phyloP scores from a whole-genome alignment of 2,329 filamentous ascomycete species.

The Epichloe festucae region DNA sequence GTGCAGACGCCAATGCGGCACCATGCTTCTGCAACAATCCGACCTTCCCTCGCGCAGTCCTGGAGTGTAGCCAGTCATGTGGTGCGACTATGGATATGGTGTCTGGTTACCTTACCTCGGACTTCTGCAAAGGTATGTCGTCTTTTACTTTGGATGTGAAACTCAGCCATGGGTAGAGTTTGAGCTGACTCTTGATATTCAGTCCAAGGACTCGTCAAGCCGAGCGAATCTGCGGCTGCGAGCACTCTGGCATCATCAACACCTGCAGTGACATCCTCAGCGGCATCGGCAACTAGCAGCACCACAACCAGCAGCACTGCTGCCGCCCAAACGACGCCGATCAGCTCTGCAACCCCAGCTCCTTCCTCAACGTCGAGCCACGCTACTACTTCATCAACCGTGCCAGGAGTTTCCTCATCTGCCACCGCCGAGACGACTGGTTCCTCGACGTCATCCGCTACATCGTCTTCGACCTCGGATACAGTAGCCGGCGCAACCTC shows the following conservation, averaged over 20 bases:
- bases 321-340: not conserved
- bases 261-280: not conserved
- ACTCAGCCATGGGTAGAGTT: not conserved
- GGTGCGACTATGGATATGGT: slow-evolving; percentile 12
- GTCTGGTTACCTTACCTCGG: slow-evolving; percentile 7
- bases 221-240: not conserved
- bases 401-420: not conserved
- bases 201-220: slow-evolving; percentile 1
- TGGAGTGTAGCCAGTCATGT: slow-evolving; percentile 24
- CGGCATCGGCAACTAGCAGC: not conserved
- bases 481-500: slow-evolving; percentile 6
- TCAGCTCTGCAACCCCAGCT: not conserved
- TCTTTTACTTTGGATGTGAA: not conserved
- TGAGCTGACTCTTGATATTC: not conserved
- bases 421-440: slow-evolving; percentile 1
- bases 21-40: slow-evolving; percentile 28
- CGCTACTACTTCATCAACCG: not conserved
- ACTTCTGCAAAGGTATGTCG: slow-evolving; percentile 14
- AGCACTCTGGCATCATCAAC: not conserved
- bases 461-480: slow-evolving; percentile 2
- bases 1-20: slow-evolving; percentile 16
- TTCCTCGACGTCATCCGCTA: slow-evolving; percentile 4
- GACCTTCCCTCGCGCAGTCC: slow-evolving; percentile 23
- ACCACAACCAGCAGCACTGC: not conserved
- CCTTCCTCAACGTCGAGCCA: not conserved